Conservation (phyloP, 371 early-diverging fungal genomes). For the Choanephora cucurbitarum region DNA sequence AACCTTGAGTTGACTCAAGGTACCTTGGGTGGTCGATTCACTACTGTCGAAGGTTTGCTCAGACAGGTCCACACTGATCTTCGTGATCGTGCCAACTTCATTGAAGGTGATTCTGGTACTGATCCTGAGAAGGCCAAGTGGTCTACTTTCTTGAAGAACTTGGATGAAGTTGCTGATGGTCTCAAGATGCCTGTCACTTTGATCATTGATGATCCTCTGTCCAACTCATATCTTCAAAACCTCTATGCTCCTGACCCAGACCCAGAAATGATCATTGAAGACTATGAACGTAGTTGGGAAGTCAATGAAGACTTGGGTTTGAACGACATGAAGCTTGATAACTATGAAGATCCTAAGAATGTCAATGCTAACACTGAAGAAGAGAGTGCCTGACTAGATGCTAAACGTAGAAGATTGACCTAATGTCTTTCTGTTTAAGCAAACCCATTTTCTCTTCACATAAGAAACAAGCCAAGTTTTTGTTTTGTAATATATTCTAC, state of each 20-base stretch:
- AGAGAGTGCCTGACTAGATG: conserved; percentile 19
- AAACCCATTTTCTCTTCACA: background rate
- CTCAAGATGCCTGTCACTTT: conserved; percentile 67
- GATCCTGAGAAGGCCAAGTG: conserved; percentile 60
- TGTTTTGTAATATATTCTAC: background rate
- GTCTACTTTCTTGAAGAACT: conserved; percentile 63
- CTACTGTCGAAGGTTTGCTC: conserved; percentile 93
- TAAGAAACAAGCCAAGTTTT: background rate
- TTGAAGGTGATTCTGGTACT: conserved; percentile 74
- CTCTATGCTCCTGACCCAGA: conserved; percentile 90
- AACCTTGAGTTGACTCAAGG: conserved; percentile 83
- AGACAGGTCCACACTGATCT: conserved; percentile 89
- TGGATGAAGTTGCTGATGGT: conserved; percentile 67
- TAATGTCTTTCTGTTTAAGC: background rate
- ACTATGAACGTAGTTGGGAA: conserved; percentile 85
- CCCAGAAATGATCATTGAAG: conserved; percentile 89
- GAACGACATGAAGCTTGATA: conserved; percentile 80
- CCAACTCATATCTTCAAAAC: conserved; percentile 86
- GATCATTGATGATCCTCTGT: conserved; percentile 90
- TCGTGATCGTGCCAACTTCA: conserved; percentile 66
- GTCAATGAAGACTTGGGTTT: conserved; percentile 86
- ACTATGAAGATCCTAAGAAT: conserved; percentile 37
- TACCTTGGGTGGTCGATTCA: conserved; percentile 95
- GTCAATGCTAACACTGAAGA: conserved; percentile 4
- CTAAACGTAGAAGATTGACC: conserved; percentile 22